Conservation (phyloP, 2,329 filamentous ascomycete species). For the Colletotrichum cordylinicola region DNA sequence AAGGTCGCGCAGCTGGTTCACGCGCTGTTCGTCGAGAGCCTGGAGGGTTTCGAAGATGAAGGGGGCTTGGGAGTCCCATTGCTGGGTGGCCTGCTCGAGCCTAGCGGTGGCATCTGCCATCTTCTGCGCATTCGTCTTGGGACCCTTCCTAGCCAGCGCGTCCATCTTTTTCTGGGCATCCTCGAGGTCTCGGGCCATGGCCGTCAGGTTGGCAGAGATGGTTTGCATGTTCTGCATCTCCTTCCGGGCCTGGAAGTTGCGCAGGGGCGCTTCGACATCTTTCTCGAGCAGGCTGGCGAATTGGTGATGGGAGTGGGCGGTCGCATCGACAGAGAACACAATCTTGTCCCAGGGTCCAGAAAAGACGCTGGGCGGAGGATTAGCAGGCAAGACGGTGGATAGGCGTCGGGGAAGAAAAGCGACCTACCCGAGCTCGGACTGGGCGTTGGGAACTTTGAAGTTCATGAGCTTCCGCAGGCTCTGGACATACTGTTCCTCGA, state of each 20-base stretch:
- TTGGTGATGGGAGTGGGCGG: slow-evolving; percentile 83
- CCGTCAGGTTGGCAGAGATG: slow-evolving; percentile 80
- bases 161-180: slow-evolving; percentile 84
- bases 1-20: slow-evolving; percentile 89
- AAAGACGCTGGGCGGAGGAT: slow-evolving; percentile 72
- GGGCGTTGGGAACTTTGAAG: slow-evolving; percentile 75
- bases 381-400: background rate
- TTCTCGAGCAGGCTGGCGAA: slow-evolving; percentile 84
- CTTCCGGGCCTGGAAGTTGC: slow-evolving; percentile 74
- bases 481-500: slow-evolving; percentile 89
- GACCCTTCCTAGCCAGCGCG: slow-evolving; percentile 80
- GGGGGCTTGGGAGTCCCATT: slow-evolving; percentile 94
- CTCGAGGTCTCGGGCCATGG: slow-evolving; percentile 85
- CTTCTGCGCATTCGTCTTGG: slow-evolving; percentile 77
- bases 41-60: slow-evolving; percentile 95
- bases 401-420: background rate
- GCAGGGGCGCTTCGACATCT: slow-evolving; percentile 85
- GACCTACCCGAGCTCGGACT: slow-evolving; percentile 85
- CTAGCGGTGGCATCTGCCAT: slow-evolving; percentile 75
- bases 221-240: slow-evolving; percentile 83
- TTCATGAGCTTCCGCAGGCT: slow-evolving; percentile 81
- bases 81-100: slow-evolving; percentile 78
- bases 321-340: slow-evolving; percentile 76
- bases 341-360: slow-evolving; percentile 90
- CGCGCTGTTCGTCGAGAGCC: slow-evolving; percentile 83